phyloP scores from a whole-genome alignment of 768 basidiomycete genomes.

The Lactifluus hygrophoroides region DNA sequence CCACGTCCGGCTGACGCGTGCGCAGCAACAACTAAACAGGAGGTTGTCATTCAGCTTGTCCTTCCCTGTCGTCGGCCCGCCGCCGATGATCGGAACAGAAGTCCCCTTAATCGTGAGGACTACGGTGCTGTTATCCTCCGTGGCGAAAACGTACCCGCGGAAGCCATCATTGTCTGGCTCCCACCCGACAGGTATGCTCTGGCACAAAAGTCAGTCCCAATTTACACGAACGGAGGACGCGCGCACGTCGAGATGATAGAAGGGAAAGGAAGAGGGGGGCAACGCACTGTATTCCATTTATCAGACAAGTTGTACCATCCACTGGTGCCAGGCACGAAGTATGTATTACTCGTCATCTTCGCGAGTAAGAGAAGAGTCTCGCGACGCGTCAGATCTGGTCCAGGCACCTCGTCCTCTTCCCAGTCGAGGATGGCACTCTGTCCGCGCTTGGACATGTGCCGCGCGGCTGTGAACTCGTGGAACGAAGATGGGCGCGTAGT shows the following conservation, averaged over 20 bases:
- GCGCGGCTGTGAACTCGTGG: not conserved
- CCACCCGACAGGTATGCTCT: conserved; percentile 84
- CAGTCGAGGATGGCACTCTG: conserved; percentile 44
- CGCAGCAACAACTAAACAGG: conserved; percentile 93
- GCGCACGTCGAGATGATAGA: not conserved
- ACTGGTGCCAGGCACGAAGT: conserved; percentile 49
- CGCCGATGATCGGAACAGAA: conserved; percentile 61
- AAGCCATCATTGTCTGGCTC: conserved; percentile 80
- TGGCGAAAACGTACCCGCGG: conserved; percentile 87
- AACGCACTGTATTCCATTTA: conserved; percentile 50
- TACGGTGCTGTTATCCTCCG: conserved; percentile 78
- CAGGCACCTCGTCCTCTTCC: conserved; percentile 65
- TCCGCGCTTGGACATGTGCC: conserved; percentile 27
- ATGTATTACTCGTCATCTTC: conserved; percentile 95
- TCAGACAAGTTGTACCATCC: conserved; percentile 73
- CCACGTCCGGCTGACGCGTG: conserved; percentile 89
- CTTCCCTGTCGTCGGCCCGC: conserved; percentile 76
- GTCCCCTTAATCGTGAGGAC: conserved; percentile 93
- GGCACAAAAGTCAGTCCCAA: not conserved
- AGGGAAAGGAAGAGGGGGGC: not conserved
- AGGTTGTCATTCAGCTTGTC: conserved; percentile 95
- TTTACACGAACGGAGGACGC: not conserved
- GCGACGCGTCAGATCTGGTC: conserved; percentile 69
- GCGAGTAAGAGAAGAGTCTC: conserved; percentile 75
- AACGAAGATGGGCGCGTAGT: conserved; percentile 1